Conservation (phyloP, 2,329 filamentous ascomycete genomes). For the Aureobasidium sp. region DNA sequence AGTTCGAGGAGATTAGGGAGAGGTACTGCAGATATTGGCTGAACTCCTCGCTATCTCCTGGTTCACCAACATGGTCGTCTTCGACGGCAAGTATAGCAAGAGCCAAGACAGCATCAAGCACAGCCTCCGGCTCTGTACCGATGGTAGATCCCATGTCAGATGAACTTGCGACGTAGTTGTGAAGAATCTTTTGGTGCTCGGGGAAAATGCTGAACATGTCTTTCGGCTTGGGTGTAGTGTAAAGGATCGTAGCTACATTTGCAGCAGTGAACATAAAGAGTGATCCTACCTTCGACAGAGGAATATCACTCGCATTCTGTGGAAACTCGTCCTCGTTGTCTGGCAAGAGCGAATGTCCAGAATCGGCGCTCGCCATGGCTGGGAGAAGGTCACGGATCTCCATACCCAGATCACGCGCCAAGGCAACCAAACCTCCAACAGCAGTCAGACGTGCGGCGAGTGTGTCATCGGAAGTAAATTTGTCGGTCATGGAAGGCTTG, state of each 20-base stretch:
- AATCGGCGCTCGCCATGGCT: conserved; percentile 4
- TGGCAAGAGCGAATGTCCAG: not conserved
- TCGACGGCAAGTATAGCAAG: conserved; percentile 46
- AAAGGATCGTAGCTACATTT: conserved; percentile 43
- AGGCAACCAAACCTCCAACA: conserved; percentile 64
- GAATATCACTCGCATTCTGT: conserved; percentile 45
- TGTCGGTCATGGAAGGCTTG: conserved; percentile 54
- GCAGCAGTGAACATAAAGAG: conserved; percentile 49
- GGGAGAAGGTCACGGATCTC: conserved; percentile 41
- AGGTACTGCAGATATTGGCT: conserved; percentile 45
- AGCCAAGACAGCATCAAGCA: conserved; percentile 49
- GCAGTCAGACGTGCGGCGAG: conserved; percentile 57
- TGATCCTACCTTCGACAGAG: conserved; percentile 49
- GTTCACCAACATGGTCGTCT: conserved; percentile 38
- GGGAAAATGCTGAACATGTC: conserved; percentile 45
- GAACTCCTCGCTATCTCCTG: conserved; percentile 46
- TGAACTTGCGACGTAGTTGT: conserved; percentile 44
- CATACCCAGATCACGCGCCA: conserved; percentile 53
- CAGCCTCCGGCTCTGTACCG: conserved; percentile 43
- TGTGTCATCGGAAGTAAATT: conserved; percentile 57
- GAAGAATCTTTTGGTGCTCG: conserved; percentile 44
- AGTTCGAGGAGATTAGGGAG: conserved; percentile 44
- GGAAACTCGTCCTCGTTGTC: conserved; percentile 50
- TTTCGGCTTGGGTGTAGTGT: conserved; percentile 29
- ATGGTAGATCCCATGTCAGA: conserved; percentile 32